Base-by-base conservation (phyloP, 441 rosid genomes). In the Populus hybrid region DNA sequence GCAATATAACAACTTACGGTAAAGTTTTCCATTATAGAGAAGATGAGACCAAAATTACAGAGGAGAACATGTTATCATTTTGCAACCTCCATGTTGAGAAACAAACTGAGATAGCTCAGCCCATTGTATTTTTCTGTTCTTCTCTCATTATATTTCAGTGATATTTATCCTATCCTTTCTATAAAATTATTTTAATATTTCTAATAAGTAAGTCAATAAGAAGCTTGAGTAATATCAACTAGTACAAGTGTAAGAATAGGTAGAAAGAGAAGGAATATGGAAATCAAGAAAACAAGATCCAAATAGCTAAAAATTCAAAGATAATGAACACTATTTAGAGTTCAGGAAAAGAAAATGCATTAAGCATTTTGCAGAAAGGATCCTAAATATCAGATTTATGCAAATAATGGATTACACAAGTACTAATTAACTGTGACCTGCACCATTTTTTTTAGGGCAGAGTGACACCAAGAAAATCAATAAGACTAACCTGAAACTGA, bases 401-500 rank as follows among this genome's bases (percentile, higher is more conserved):
- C 61, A 53, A 53, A 53, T 53, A 18, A 53, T 1, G 61, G 61
- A 53, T 18, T 16, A 53, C 61, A 18, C n/a, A 53, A 53, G 61
- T 18, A 53, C 61, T 53, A 18, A 53, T 53, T 53, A 53, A 53
- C 61, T 18, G 61, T 53, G 6, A 53, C 61, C 61, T 53, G 61
- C 21, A 53, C 56, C 61, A 18, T 53, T 12, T 11, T 65, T 28
- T 11, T 9, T 9, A 65, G 33, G 69, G 16, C 7, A 24, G 29
- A 12, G 36, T 16, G 18, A 26, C 31, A 65, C 69, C 64, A 73
- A 36, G 9, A 35, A 12, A 53, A 36, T 40, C 42, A 68, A 69
- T 26, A 53, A 35, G 33, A 87, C 95, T 64, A 74, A 95, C 98
- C 98, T 93, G 99, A 86, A 95, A 93, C 68, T 95, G 99, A 85